Evolutionary conservation across 2,329 filamentous ascomycete species (phyloP), one percentile per base, ranked within the genome.

Genomic region (Arachnomyces sp.): DNA sequence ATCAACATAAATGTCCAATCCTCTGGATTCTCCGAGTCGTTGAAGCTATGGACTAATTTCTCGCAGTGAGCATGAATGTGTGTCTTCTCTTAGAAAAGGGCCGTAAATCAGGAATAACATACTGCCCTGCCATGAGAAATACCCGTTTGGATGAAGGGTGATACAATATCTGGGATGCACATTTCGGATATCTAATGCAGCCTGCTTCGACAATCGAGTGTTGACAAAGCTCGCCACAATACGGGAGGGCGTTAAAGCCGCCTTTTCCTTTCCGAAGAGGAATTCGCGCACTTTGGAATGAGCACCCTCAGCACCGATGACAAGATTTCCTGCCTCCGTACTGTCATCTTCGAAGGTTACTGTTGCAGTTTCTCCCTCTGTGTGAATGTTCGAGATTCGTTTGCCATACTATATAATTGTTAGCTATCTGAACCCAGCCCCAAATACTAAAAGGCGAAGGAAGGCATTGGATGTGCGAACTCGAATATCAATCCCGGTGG

Each of bases 401-500:
- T 46, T 46, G 12, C 44, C 42, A 32, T 41, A 46, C 44, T 46
- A 36, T 12, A 12, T 36, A 9, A 9, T 21, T 9, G n/a, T 36
- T 25, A 25, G 34, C 18, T 11, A 15, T 36, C 18, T 6, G 18
- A 13, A n/a, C n/a, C 18, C 13, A 18, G 13, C 34, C 14, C 34
- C 14, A n/a, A 7, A 18, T 7, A 25, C 18, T 21, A 36, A 25
- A 25, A 25, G 21, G 21, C 5, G 21, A 7, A 15, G 12, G 2
- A 7, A 43, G 34, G 9, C 5, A 18, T 57, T 40, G 14, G 18
- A 2, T 6, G 7, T 16, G 36, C 42, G 16, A 32, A 58, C 55
- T 36, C 49, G 45, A 39, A 59, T 52, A 36, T 60, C 52, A n/a
- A 61, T 32, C 8, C 50, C 53, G 3, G 44, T 49, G 3, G 46